A percentile compares a stretch with the other conserved stretches of the same genome.
Evolutionary conservation across 2,329 filamentous ascomycete species (phyloP).

Genomic region (Fusarium caatingaense): DNA sequence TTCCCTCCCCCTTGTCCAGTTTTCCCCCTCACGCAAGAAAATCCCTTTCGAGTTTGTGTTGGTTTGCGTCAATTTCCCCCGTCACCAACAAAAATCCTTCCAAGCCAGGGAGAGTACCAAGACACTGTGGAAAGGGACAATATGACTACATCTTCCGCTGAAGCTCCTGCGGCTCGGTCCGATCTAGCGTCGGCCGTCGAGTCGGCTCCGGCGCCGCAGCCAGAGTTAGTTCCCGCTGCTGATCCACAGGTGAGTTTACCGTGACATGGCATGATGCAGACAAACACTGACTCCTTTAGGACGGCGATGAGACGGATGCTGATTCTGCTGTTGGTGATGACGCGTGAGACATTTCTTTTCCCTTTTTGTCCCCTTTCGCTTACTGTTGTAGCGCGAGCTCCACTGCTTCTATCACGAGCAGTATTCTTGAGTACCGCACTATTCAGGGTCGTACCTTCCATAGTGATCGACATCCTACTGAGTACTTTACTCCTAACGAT

Average conservation of each 20-base stretch:
- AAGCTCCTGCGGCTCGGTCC: constrained; percentile 21
- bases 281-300: background rate
- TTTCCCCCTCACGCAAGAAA: constrained; percentile 4
- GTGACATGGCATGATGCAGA: background rate
- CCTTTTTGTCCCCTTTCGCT: background rate
- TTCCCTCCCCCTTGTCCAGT: background rate
- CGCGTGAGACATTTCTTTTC: constrained; percentile 9
- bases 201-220: constrained; percentile 24
- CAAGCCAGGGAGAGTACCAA: background rate
- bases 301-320: constrained; percentile 25
- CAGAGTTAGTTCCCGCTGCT: constrained; percentile 33
- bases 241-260: constrained; percentile 31
- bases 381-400: constrained; percentile 34
- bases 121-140: constrained; percentile 20
- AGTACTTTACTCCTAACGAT: constrained; percentile 44
- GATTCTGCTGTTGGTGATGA: constrained; percentile 34
- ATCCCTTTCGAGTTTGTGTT: background rate
- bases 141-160: background rate
- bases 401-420: constrained; percentile 40
- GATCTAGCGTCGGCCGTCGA: constrained; percentile 24
- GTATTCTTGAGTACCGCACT: constrained; percentile 41
- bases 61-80: background rate
- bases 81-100: constrained; percentile 4
- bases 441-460: constrained; percentile 42
- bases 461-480: constrained; percentile 37